Conservation (phyloP, 257 asterid species). For the Nicotiana noctiflora region DNA sequence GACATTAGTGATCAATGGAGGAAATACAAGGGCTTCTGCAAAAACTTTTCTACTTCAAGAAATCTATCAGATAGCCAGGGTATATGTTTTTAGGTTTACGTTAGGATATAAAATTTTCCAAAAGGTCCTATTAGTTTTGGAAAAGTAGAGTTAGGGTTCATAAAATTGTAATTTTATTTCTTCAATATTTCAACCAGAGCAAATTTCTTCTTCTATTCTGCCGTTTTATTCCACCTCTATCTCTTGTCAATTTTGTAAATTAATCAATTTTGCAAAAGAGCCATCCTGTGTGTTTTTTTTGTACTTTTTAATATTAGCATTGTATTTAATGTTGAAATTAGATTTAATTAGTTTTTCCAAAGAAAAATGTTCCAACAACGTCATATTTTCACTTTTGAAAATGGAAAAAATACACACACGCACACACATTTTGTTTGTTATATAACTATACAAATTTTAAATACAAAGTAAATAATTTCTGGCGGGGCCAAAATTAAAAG, state of each 20-base stretch:
- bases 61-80: constrained; percentile 6
- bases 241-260: constrained; percentile 34
- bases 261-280: constrained; percentile 44
- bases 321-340: neutral
- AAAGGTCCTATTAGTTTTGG: neutral
- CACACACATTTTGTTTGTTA: too few species aligned
- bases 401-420: too few species aligned
- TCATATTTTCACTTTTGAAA: too few species aligned
- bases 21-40: constrained; percentile 10
- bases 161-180: neutral
- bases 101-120: neutral
- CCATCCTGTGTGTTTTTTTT: constrained; percentile 6
- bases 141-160: constrained; percentile 4
- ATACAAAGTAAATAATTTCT: too few species aligned
- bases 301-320: neutral
- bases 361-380: neutral
- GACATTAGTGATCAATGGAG: constrained; percentile 61
- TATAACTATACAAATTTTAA: too few species aligned
- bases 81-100: neutral
- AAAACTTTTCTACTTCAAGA: constrained; percentile 3
- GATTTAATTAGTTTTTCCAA: neutral
- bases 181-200: constrained; percentile 1
- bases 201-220: neutral
- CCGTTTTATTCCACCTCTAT: neutral
- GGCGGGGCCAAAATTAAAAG: too few species aligned